A percentile compares a stretch with the other conserved stretches of the same genome.
Evolutionary conservation across 768 basidiomycete genomes (phyloP).

Genomic region (Suillus weaverae): DNA sequence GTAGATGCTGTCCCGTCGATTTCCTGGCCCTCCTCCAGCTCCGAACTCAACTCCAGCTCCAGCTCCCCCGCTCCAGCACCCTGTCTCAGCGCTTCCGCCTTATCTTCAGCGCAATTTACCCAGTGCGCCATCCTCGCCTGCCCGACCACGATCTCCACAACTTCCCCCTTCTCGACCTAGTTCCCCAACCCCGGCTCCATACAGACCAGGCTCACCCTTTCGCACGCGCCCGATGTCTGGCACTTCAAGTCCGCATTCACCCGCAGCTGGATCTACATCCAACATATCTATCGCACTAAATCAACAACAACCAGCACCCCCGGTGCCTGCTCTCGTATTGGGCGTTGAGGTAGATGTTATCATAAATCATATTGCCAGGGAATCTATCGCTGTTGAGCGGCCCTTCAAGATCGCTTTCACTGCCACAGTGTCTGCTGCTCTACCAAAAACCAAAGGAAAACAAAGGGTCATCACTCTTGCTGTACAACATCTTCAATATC

Average conservation of each 20-base stretch:
- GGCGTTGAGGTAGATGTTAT: constrained; percentile 61
- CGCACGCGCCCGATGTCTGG: constrained; percentile 36
- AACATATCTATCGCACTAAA: constrained; percentile 10
- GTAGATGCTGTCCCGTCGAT: constrained; percentile 76
- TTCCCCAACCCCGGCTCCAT: constrained; percentile 51
- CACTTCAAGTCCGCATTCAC: constrained; percentile 30
- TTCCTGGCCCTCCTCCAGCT: constrained; percentile 50
- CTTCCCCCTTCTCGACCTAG: constrained; percentile 50
- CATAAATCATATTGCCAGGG: constrained; percentile 48
- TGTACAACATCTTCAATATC: constrained; percentile 64
- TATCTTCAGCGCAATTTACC: constrained; percentile 64
- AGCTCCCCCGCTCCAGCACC: constrained; percentile 35
- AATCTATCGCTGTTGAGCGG: constrained; percentile 47
- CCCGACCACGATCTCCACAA: constrained; percentile 62
- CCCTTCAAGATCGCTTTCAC: constrained; percentile 61
- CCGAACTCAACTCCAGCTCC: constrained; percentile 17
- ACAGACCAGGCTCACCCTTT: constrained; percentile 46
- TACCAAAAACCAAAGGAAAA: constrained; percentile 35
- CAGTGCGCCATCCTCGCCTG: constrained; percentile 37
- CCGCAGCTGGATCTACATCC: constrained; percentile 28
- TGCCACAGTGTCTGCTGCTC: constrained; percentile 48
- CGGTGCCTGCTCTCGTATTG: constrained; percentile 21
- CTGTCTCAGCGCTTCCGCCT: constrained; percentile 71
- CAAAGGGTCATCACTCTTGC: constrained; percentile 51
- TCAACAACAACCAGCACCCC: constrained; percentile 22